Base-by-base conservation (phyloP, 257 asterid genomes). In the Fraxinus pennsylvanica region DNA sequence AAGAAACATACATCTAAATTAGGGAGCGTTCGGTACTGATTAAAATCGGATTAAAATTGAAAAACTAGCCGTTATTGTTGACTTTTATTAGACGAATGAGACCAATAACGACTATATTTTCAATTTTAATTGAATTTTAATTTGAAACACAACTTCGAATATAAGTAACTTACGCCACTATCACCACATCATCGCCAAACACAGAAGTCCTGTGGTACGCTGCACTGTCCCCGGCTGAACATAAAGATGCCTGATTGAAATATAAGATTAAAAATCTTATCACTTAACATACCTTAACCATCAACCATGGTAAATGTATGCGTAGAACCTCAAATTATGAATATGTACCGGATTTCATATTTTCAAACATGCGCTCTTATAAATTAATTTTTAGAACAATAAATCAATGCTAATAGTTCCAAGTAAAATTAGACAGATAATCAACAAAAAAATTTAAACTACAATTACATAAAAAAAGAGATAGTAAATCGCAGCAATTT, bases 161-260 rank as follows among this genome's bases (percentile, higher is more conserved):
- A 21, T 29, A 68, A 32, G 74, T 32, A 68, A 85, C 99, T 90
- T 91, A 95, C 99, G 98, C 99, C 76, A 95, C 99, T 30, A 93
- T 93, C 81, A 95, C 99, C 38, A 95, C 97, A 85, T 95, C 99
- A 74, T 95, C 98, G 69, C 97, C 99, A 78, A 87, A 95, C 39
- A 88, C 89, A 63, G 97, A 93, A 67, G 94, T 87, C 80, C 98
- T 84, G 8, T 91, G 97, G 83, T 95, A 95, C 43, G 99, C 90
- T 79, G 99, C 97, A 89, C 97, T 89, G 71, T 91, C 97, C 75
- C 99, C 99, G 36, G 99, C 96, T 43, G 91, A 76, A 82, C 99
- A 95, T 22, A 82, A 79, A 61, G 97, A 90, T 25, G 98, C 96
- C 99, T 95, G 91, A 54, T 82, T 45, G 81, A 81, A 80, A 73